Conservation (phyloP, 2,329 filamentous ascomycete species). For the Aspergillus ruber region DNA sequence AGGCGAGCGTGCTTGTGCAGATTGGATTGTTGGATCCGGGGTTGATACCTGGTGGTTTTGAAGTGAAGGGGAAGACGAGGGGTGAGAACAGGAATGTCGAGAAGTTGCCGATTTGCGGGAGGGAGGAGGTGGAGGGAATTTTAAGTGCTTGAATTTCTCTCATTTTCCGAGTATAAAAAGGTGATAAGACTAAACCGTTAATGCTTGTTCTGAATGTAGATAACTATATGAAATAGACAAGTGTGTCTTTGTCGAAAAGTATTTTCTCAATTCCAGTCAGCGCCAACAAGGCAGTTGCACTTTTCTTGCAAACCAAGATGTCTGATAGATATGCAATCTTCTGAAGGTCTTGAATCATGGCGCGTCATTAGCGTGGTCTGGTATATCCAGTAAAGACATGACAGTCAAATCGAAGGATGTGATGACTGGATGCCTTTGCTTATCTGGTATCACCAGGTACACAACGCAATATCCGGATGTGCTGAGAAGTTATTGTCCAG, state of each 20-base stretch:
- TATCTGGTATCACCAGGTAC: no score
- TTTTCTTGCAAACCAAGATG: no score
- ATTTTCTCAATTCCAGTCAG: no score
- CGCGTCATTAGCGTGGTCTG: no score
- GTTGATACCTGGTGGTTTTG: slow-evolving; percentile 44
- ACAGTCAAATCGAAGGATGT: no score
- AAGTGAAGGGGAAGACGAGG: slow-evolving; percentile 21
- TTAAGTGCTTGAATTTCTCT: slow-evolving; percentile 12
- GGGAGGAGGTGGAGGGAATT: slow-evolving; percentile 21
- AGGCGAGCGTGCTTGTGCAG: slow-evolving; percentile 55
- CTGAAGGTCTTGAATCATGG: no score
- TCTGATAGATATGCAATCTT: no score
- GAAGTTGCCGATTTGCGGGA: slow-evolving; percentile 30
- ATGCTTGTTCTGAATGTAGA: neutral
- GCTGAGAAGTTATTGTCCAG: no score
- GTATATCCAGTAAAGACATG: no score
- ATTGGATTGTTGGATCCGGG: slow-evolving; percentile 52
- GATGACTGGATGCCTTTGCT: no score
- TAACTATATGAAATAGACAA: neutral
- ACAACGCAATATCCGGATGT: no score
- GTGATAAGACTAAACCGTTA: neutral
- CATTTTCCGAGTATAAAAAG: neutral
- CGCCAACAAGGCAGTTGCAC: no score
- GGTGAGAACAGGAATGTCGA: slow-evolving; percentile 21
- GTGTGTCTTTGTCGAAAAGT: neutral